Conservation (phyloP, 768 basidiomycete genomes). For the Mycena olivaceomarginata region DNA sequence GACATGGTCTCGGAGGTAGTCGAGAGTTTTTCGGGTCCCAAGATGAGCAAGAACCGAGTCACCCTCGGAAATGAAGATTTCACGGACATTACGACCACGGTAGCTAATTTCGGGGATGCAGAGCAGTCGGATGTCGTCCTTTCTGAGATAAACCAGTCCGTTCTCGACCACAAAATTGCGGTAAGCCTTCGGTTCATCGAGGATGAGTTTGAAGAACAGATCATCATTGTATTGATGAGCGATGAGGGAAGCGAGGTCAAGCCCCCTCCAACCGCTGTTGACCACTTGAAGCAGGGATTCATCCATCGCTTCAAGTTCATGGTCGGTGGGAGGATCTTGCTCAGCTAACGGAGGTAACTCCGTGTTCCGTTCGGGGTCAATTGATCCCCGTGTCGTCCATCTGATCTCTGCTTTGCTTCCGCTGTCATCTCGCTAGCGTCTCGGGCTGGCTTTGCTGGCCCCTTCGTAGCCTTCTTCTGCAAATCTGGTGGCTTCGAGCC, state of each 20-base stretch:
- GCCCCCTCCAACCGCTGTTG: conserved; percentile 30
- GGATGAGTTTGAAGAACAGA: no score
- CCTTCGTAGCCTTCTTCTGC: no score
- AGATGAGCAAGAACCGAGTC: conserved; percentile 51
- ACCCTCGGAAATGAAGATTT: conserved; percentile 50
- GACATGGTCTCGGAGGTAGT: conserved; percentile 40
- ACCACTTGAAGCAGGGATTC: conserved; percentile 26
- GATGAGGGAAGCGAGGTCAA: conserved; percentile 10
- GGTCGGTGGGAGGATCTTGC: no score
- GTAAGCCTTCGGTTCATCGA: conserved; percentile 33
- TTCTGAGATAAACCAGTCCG: conserved; percentile 39
- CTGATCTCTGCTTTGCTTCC: no score
- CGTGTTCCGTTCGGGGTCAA: no score
- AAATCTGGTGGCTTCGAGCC: no score
- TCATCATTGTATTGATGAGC: conserved; percentile 31
- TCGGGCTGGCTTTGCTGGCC: no score
- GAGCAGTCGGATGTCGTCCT: conserved; percentile 24
- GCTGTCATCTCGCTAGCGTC: no score
- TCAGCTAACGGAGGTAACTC: no score
- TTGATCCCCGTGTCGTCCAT: no score
- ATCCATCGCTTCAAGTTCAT: no score
- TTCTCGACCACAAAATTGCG: conserved; percentile 44
- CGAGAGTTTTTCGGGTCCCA: conserved; percentile 50
- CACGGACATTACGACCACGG: conserved; percentile 29
- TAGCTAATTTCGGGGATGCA: conserved; percentile 43